phyloP scores from a whole-genome alignment of 148 eudicot genomes.

The Simmondsia chinensis region DNA sequence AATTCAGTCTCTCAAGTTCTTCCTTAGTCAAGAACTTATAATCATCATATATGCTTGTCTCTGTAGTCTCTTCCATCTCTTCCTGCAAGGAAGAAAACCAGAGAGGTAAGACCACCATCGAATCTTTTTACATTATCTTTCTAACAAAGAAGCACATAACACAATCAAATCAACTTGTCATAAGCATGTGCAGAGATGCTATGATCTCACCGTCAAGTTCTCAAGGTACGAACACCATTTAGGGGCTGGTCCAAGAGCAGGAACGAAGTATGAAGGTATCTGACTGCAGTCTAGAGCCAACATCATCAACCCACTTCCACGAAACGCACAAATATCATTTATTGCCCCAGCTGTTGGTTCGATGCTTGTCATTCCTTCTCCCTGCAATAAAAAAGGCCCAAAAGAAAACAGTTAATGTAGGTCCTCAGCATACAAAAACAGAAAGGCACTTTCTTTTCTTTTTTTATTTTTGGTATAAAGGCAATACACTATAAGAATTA shows the following conservation, averaged over 20 bases:
- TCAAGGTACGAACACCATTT: slow-evolving; percentile 93
- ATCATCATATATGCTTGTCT: slow-evolving; percentile 87
- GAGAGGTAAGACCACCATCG: not conserved
- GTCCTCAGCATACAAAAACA: too few relatives aligned
- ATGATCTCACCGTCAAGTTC: slow-evolving; percentile 49
- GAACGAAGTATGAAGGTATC: slow-evolving; percentile 84
- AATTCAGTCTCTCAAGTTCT: slow-evolving; percentile 63
- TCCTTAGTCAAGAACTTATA: slow-evolving; percentile 80
- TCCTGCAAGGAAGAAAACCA: slow-evolving; percentile 41
- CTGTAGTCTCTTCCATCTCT: slow-evolving; percentile 80
- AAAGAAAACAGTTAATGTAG: too few relatives aligned
- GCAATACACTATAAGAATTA: too few relatives aligned
- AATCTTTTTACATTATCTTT: not conserved
- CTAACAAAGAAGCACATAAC: not conserved
- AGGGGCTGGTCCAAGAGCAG: slow-evolving; percentile 96
- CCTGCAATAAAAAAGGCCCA: slow-evolving; percentile 44
- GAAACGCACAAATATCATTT: slow-evolving; percentile 72
- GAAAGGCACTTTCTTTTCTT: too few relatives aligned
- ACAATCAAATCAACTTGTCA: not conserved
- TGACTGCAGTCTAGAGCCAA: slow-evolving; percentile 75
- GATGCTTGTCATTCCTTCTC: slow-evolving; percentile 93
- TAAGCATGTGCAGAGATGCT: not conserved
- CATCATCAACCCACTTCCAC: slow-evolving; percentile 72
- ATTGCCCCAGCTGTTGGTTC: slow-evolving; percentile 84
- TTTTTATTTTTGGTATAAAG: too few relatives aligned